phyloP scores from a whole-genome alignment of 1,284 basidiomycete genomes.

The Papiliotrema laurentii region DNA sequence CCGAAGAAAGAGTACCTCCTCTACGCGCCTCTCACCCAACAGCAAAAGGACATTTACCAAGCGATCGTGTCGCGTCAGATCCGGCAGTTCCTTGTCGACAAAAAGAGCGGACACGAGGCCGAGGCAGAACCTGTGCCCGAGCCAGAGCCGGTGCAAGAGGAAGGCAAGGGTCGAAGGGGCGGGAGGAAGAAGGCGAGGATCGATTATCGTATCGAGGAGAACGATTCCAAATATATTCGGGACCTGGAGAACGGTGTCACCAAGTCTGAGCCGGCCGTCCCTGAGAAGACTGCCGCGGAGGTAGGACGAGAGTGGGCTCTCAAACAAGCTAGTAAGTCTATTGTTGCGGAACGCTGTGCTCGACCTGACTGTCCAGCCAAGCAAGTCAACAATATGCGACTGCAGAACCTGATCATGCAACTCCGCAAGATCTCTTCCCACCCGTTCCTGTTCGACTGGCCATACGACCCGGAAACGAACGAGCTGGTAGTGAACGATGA shows the following conservation, averaged over 20 bases:
- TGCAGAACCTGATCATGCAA: constrained; percentile 94
- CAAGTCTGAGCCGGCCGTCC: constrained; percentile 39
- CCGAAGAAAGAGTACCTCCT: constrained; percentile 92
- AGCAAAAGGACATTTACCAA: constrained; percentile 80
- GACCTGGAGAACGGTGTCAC: constrained; percentile 55
- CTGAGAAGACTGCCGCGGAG: constrained; percentile 51
- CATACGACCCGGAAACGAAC: constrained; percentile 61
- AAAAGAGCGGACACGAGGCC: constrained; percentile 37
- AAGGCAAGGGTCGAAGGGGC: constrained; percentile 28
- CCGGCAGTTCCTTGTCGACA: constrained; percentile 60
- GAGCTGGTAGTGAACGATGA: constrained; percentile 65
- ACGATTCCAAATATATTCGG: constrained; percentile 66
- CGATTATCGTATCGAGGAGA: constrained; percentile 55
- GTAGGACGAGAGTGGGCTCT: constrained; percentile 56
- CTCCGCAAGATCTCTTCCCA: constrained; percentile 88
- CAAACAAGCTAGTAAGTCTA: constrained; percentile 58
- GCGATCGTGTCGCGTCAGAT: constrained; percentile 66
- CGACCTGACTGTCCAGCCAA: constrained; percentile 55
- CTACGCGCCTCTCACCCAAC: constrained; percentile 78
- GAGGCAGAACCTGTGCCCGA: constrained; percentile 16
- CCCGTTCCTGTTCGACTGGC: constrained; percentile 90
- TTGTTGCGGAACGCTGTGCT: background rate
- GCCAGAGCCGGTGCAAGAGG: constrained; percentile 13
- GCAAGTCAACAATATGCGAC: constrained; percentile 81
- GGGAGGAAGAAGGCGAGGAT: constrained; percentile 44